Conservation (phyloP, 768 basidiomycete species). For the Lactifluus pinguis region DNA sequence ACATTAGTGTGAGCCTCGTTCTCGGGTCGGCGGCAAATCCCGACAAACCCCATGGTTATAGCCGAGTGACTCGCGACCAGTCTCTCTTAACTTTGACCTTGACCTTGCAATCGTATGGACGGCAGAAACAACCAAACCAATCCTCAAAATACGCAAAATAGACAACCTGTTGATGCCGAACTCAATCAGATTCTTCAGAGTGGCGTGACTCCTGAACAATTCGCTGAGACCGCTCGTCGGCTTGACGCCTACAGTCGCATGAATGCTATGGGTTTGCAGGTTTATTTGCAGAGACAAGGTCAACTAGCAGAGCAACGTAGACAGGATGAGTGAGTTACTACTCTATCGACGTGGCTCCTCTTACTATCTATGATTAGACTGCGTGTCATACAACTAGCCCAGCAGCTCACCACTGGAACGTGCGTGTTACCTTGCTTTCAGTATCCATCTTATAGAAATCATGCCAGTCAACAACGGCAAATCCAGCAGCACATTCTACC, state of each 20-base stretch:
- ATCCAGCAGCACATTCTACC: neutral
- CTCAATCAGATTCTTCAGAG: neutral
- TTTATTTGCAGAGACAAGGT: conserved; percentile 6
- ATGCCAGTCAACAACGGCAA: conserved; percentile 9
- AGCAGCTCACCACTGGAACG: conserved; percentile 7
- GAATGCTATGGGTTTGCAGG: conserved; percentile 10
- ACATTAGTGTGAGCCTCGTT: neutral
- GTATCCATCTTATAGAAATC: neutral
- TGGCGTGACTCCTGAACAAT: conserved; percentile 13
- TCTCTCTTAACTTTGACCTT: neutral
- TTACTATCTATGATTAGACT: neutral
- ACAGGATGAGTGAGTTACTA: conserved; percentile 7
- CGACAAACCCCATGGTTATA: neutral
- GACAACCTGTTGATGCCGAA: neutral
- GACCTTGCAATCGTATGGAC: neutral
- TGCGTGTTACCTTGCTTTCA: neutral
- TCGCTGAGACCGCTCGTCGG: conserved; percentile 11
- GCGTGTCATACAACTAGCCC: conserved; percentile 9
- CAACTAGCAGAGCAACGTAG: conserved; percentile 10
- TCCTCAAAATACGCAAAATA: neutral
- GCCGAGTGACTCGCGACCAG: neutral
- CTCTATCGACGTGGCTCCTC: neutral
- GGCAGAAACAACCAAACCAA: neutral
- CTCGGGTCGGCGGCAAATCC: neutral
- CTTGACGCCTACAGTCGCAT: conserved; percentile 7